Evolutionary conservation across 805 yeast genomes (phyloP), one percentile per base, ranked within the genome.

Genomic region (Teunomyces panamensis): DNA sequence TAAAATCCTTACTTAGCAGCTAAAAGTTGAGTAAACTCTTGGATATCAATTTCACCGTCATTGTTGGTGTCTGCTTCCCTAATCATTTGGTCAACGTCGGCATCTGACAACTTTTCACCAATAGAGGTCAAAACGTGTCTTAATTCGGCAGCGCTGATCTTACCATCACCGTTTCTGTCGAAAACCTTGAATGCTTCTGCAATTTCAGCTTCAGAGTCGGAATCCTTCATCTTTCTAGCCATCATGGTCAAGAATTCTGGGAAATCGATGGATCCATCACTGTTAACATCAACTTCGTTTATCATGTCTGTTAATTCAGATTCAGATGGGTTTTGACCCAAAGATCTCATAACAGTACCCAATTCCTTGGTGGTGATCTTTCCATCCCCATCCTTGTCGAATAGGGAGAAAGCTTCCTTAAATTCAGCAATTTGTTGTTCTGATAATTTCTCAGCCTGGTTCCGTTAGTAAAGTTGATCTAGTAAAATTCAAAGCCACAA

Each of bases 291-390:
- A 46, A 94, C 96, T 72, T 94, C 99, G 68, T 92, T 92, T 77
- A 94, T 89, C 86, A 94, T 84, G 67, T 94, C 99, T 48, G 94
- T 87, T 60, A 94, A 85, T 70, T 94, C 99, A 56, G 90, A 84
- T 69, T 94, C 98, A 44, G 96, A 84, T 32, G 99, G 99, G 62
- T 92, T 92, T 70, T 90, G 94, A 45, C 99, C 99, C 63, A 94
- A 78, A n/a, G 97, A 89, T 74, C 99, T 86, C 99, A 94, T 94
- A 45, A 94, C 99, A 3, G 97, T 90, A 55, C 98, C 97, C 57
- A 94, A 79, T 73, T 94, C 99, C 63, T 88, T 81, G 58, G 97
- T 88, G 49, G 97, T 89, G 75, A 94, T 94, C 64, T 89, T 89
- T 56, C 99, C 99, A 70, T 91, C 97, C 63, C 91, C 87, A 68